Conservation (phyloP, 805 yeast species). For the Grigorovia yakushimaensis region DNA sequence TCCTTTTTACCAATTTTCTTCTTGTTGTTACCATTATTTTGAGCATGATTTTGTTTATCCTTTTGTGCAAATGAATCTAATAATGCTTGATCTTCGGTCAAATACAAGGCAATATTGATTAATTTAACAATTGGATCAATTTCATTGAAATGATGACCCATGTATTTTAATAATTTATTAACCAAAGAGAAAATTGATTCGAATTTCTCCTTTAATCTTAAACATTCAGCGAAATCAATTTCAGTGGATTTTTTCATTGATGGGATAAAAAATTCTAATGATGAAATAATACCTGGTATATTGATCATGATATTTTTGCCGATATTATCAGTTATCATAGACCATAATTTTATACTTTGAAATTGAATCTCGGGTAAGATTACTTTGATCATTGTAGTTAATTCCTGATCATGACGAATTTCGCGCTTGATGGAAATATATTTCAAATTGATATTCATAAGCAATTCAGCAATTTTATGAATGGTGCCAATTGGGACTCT, state of each 20-base stretch:
- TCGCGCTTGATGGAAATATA: constrained; percentile 50
- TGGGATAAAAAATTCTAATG: constrained; percentile 54
- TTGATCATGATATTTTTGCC: constrained; percentile 37
- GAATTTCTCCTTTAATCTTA: constrained; percentile 16
- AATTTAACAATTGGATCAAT: constrained; percentile 43
- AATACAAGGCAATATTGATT: constrained; percentile 45
- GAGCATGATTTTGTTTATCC: constrained; percentile 5
- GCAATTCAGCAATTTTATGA: constrained; percentile 41
- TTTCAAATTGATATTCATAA: constrained; percentile 45
- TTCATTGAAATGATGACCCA: constrained; percentile 38
- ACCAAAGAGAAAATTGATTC: constrained; percentile 15
- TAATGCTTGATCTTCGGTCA: constrained; percentile 29
- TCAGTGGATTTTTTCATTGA: constrained; percentile 31
- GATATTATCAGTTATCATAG: constrained; percentile 17
- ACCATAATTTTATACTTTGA: constrained; percentile 36
- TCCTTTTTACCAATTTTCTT: constrained; percentile 36
- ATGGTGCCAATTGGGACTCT: constrained; percentile 56
- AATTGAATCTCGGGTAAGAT: constrained; percentile 38
- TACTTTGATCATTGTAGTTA: constrained; percentile 35
- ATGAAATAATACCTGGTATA: constrained; percentile 38
- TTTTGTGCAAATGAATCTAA: constrained; percentile 17
- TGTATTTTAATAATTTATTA: constrained; percentile 12
- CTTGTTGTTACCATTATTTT: constrained; percentile 2
- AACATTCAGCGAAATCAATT: constrained; percentile 32
- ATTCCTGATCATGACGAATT: constrained; percentile 41